phyloP scores from a whole-genome alignment of 2,329 filamentous ascomycete species.

The Ophiostoma himal-ulmi region DNA sequence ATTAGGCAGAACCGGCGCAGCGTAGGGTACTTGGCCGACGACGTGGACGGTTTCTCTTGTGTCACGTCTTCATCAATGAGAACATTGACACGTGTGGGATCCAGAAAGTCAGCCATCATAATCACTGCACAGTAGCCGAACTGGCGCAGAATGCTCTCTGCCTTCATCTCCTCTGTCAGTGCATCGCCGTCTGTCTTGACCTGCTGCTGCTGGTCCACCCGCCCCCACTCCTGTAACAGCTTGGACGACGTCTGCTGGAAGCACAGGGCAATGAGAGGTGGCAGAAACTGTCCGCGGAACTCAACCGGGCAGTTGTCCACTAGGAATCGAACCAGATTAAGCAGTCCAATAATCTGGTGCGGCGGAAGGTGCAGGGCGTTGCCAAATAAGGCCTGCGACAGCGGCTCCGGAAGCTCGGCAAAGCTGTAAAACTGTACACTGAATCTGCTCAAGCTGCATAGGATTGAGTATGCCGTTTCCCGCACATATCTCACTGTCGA shows the following conservation, averaged over 20 bases:
- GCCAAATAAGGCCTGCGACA: constrained; percentile 77
- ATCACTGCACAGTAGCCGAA: constrained; percentile 88
- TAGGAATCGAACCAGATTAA: constrained; percentile 81
- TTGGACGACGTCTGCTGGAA: constrained; percentile 85
- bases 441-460: constrained; percentile 87
- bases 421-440: constrained; percentile 90
- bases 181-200: constrained; percentile 65
- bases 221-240: constrained; percentile 80
- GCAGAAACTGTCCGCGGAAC: constrained; percentile 71
- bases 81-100: constrained; percentile 60
- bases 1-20: constrained; percentile 79
- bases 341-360: constrained; percentile 88
- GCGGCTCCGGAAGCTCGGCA: constrained; percentile 69
- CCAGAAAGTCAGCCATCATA: constrained; percentile 83
- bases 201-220: constrained; percentile 59
- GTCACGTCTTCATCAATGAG: constrained; percentile 23
- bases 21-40: constrained; percentile 42
- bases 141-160: constrained; percentile 88
- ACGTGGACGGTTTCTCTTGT: background rate
- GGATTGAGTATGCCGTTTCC: constrained; percentile 88
- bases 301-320: constrained; percentile 87
- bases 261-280: constrained; percentile 72
- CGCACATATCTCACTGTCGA: constrained; percentile 83
- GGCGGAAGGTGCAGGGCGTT: constrained; percentile 78
- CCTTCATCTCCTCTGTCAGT: constrained; percentile 94